These are phyloP conservation scores for Xerocomus spinulosus DNA, from an alignment of 768 basidiomycete genomes.

Conservation along the genomic window DNA sequence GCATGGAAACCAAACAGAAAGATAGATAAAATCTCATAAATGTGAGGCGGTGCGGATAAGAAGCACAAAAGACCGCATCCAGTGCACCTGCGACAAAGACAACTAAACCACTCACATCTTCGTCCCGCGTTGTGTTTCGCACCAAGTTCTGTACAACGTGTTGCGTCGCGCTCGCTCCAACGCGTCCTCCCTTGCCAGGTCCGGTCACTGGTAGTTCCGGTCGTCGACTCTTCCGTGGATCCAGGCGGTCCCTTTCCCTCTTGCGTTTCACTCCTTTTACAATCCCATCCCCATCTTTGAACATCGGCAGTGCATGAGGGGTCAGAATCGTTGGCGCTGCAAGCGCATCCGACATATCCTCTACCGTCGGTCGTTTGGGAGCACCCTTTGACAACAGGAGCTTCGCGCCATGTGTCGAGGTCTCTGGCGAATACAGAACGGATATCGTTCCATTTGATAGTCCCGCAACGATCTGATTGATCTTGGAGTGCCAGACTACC, in stretches of 20 bases:
- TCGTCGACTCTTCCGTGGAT: constrained; percentile 86
- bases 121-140: constrained; percentile 82
- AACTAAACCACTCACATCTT: constrained; percentile 74
- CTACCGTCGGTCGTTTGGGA: constrained; percentile 72
- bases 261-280: constrained; percentile 80
- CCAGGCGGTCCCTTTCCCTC: constrained; percentile 81
- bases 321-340: constrained; percentile 86
- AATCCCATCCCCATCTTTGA: constrained; percentile 69
- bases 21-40: constrained; percentile 14
- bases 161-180: constrained; percentile 95
- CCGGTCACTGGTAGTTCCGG: constrained; percentile 92
- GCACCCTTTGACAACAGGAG: constrained; percentile 85
- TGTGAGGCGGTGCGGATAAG: constrained; percentile 8
- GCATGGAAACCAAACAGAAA: constrained; percentile 25
- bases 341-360: constrained; percentile 85
- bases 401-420: constrained; percentile 90
- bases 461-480: constrained; percentile 92
- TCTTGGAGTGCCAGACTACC: constrained; percentile 92
- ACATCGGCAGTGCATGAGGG: constrained; percentile 90
- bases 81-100: constrained; percentile 6
- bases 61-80: constrained; percentile 4
- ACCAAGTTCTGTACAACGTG: constrained; percentile 95
- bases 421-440: constrained; percentile 88
- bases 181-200: constrained; percentile 88
- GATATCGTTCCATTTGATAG: constrained; percentile 83